Conservation (phyloP, 2,329 filamentous ascomycete genomes). For the Colletotrichum orbiculare region DNA sequence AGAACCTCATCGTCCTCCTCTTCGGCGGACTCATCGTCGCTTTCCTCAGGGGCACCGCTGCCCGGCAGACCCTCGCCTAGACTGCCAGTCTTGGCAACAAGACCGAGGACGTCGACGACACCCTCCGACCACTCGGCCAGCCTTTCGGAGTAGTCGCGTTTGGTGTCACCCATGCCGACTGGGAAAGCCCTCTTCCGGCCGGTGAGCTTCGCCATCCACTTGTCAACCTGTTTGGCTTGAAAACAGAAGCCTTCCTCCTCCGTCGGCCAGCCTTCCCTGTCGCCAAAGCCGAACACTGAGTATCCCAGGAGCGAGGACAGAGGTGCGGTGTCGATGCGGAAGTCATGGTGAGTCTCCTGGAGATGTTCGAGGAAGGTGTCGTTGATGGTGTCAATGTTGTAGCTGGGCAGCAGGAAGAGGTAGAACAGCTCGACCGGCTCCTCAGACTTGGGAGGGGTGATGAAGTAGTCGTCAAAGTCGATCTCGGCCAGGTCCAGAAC, state of each 20-base stretch:
- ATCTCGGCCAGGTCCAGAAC: constrained; percentile 84
- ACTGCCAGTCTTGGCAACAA: constrained; percentile 68
- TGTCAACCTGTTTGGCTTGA: constrained; percentile 90
- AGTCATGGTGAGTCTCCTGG: constrained; percentile 94
- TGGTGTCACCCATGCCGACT: constrained; percentile 87
- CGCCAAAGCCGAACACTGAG: constrained; percentile 93
- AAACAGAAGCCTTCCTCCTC: constrained; percentile 93
- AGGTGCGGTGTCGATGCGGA: constrained; percentile 91
- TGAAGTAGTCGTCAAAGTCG: constrained; percentile 94
- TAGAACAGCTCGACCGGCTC: constrained; percentile 78
- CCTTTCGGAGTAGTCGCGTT: constrained; percentile 73
- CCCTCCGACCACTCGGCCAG: constrained; percentile 84
- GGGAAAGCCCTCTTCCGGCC: constrained; percentile 88
- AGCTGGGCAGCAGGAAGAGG: constrained; percentile 85
- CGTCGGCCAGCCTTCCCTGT: constrained; percentile 90
- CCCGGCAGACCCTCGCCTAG: constrained; percentile 76
- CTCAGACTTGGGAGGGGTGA: constrained; percentile 74
- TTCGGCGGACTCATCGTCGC: constrained; percentile 78
- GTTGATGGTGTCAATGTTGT: constrained; percentile 94
- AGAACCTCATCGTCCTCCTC: constrained; percentile 66
- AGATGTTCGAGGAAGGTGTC: constrained; percentile 89
- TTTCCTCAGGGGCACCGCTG: constrained; percentile 86
- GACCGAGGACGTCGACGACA: constrained; percentile 75
- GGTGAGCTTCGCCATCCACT: constrained; percentile 97
- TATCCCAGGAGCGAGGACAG: constrained; percentile 83